Percentiles rank a stretch among this genome's conserved stretches.
These are phyloP conservation scores for Verticillium isaacii DNA, from an alignment of 2,329 filamentous ascomycete genomes.

Conservation along the genomic window DNA sequence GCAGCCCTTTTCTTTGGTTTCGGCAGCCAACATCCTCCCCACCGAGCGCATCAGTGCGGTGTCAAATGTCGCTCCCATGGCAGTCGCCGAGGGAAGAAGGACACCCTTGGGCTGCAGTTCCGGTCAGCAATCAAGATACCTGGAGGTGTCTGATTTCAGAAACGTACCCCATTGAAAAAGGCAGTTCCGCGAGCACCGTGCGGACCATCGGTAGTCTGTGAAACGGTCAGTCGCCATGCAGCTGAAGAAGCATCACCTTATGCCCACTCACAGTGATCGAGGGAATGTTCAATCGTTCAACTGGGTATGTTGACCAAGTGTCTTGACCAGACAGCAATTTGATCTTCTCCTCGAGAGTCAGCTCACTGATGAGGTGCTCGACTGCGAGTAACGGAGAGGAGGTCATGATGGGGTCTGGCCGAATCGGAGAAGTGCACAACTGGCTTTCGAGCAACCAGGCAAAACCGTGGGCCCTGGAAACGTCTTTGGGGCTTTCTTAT, in stretches of 20 bases:
- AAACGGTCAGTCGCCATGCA: not conserved
- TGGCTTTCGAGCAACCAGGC: too few relatives aligned
- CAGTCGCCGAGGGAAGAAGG: slow-evolving; percentile 15
- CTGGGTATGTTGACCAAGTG: not conserved
- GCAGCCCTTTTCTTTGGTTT: slow-evolving; percentile 40
- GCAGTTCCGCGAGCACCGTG: not conserved
- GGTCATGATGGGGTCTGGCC: slow-evolving; percentile 10
- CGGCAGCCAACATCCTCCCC: slow-evolving; percentile 8
- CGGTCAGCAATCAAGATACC: slow-evolving; percentile 23
- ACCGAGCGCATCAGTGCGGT: slow-evolving; percentile 15
- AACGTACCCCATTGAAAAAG: slow-evolving; percentile 23
- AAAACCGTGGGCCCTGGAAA: too few relatives aligned
- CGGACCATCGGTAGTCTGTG: not conserved
- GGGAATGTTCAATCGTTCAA: not conserved
- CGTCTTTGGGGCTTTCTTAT: too few relatives aligned
- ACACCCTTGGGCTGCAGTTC: not conserved
- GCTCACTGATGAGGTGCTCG: not conserved
- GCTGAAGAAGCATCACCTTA: too few relatives aligned
- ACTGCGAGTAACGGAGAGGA: slow-evolving; percentile 12
- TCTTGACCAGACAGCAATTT: not conserved
- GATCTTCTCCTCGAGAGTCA: not conserved
- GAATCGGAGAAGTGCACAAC: too few relatives aligned
- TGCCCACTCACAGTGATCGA: not conserved
- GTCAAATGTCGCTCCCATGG: slow-evolving; percentile 32
- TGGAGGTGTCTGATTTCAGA: slow-evolving; percentile 33